These are phyloP conservation scores for Apophysomyces elegans DNA, from an alignment of 371 early-diverging fungal genomes.

Conservation along the genomic window DNA sequence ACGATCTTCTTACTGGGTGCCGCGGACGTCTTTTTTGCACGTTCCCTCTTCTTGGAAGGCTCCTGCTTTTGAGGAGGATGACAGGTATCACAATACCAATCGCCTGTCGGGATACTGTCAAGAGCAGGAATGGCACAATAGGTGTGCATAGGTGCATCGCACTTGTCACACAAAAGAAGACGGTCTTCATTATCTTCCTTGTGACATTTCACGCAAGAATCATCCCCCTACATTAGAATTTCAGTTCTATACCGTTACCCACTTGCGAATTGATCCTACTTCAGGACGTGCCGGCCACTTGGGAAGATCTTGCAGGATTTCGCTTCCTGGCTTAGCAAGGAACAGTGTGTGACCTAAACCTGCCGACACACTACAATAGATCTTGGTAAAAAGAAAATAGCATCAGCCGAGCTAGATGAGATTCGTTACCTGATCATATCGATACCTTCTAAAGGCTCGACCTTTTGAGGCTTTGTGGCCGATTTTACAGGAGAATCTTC, in stretches of 20 bases:
- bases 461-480: conserved; percentile 45
- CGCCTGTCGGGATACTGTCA: conserved; percentile 28
- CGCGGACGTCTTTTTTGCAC: background rate
- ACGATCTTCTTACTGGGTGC: background rate
- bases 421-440: conserved; percentile 26
- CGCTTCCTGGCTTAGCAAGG: conserved; percentile 43
- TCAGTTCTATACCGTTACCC: background rate
- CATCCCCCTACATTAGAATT: conserved; percentile 30
- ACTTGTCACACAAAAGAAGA: conserved; percentile 59
- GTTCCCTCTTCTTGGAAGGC: background rate
- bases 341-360: conserved; percentile 48
- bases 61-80: conserved; percentile 18
- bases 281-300: conserved; percentile 41
- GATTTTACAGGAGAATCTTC: conserved; percentile 36
- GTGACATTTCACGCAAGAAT: conserved; percentile 51
- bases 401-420: background rate
- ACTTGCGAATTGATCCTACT: conserved; percentile 5
- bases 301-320: conserved; percentile 44
- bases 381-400: conserved; percentile 1
- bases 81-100: conserved; percentile 30
- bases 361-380: conserved; percentile 28
- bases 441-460: conserved; percentile 47
- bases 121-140: conserved; percentile 56
- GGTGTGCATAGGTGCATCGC: conserved; percentile 56
- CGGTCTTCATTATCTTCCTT: conserved; percentile 54